Evolutionary conservation across 1,139 yeast species (phyloP).

Genomic region (Saccharomyces hybrid): DNA sequence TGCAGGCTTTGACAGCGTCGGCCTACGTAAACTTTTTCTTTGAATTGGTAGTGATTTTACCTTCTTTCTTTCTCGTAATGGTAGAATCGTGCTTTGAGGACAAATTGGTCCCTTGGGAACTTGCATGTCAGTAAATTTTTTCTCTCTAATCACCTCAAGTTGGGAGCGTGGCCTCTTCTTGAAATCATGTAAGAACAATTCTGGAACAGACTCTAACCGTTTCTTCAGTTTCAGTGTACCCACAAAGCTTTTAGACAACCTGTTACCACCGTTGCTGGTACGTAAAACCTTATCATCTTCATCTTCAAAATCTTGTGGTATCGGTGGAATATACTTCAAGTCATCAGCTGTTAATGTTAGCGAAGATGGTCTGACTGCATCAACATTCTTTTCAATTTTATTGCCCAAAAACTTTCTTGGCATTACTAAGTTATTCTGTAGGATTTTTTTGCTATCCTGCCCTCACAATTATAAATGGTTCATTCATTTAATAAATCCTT

Average conservation of each 20-base stretch:
- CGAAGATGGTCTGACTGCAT: constrained; percentile 28
- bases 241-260: constrained; percentile 22
- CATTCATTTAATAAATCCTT: not conserved
- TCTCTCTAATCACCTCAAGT: not conserved
- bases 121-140: not conserved
- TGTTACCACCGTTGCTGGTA: constrained; percentile 7
- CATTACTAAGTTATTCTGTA: constrained; percentile 11
- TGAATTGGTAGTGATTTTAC: not conserved
- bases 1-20: not conserved
- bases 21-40: not conserved
- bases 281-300: constrained; percentile 2
- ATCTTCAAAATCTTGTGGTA: constrained; percentile 8
- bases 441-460: not conserved
- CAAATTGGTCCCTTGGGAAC: not conserved
- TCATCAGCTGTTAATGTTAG: constrained; percentile 25
- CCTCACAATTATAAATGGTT: not conserved
- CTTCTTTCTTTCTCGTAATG: not conserved
- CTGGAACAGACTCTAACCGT: constrained; percentile 29
- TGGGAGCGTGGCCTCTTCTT: constrained; percentile 6
- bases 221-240: constrained; percentile 25
- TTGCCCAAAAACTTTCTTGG: constrained; percentile 28
- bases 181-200: constrained; percentile 22
- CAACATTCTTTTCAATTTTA: constrained; percentile 20
- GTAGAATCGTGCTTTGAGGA: not conserved
- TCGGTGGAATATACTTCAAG: constrained; percentile 20